Percentiles rank a stretch among this genome's conserved stretches.
phyloP scores from a whole-genome alignment of 2,329 filamentous ascomycete genomes.

The Ilyonectria robusta region DNA sequence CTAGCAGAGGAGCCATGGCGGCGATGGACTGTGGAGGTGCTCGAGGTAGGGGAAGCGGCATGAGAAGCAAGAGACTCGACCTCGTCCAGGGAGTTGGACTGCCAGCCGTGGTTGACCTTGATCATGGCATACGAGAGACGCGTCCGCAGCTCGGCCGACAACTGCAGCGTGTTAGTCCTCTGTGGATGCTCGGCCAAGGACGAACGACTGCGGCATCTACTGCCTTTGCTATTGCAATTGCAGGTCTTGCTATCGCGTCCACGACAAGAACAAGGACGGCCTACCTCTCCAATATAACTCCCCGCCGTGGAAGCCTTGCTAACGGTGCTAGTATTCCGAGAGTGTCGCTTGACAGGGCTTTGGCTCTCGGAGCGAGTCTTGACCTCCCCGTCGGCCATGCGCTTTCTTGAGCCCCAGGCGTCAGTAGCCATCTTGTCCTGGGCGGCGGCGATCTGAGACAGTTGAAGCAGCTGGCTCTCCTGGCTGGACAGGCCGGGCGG shows the following conservation, averaged over 20 bases:
- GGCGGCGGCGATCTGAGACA: slow-evolving; percentile 71
- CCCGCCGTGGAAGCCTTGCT: slow-evolving; percentile 71
- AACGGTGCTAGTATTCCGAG: slow-evolving; percentile 79
- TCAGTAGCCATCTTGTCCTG: slow-evolving; percentile 63
- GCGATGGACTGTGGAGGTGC: slow-evolving; percentile 68
- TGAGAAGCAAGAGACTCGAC: slow-evolving; percentile 82
- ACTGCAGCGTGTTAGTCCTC: slow-evolving; percentile 59
- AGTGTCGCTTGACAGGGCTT: slow-evolving; percentile 71
- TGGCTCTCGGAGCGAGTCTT: slow-evolving; percentile 67
- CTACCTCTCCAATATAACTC: slow-evolving; percentile 84
- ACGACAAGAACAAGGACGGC: slow-evolving; percentile 52
- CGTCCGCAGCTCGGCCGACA: slow-evolving; percentile 84
- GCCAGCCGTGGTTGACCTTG: slow-evolving; percentile 93
- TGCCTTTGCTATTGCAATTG: background rate
- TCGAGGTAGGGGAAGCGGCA: slow-evolving; percentile 73
- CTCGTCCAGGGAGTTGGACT: slow-evolving; percentile 82
- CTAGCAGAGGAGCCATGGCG: slow-evolving; percentile 68
- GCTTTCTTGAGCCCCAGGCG: slow-evolving; percentile 69
- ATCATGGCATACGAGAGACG: slow-evolving; percentile 94
- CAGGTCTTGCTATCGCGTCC: background rate
- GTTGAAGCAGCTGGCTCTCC: slow-evolving; percentile 68
- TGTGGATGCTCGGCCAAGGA: background rate
- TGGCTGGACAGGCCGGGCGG: slow-evolving; percentile 56
- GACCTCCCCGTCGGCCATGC: slow-evolving; percentile 82
- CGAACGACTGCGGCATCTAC: slow-evolving; percentile 2